Evolutionary conservation across 2,329 filamentous ascomycete species (phyloP), one percentile per base, ranked within the genome.

Genomic region (Orbilia quercus): DNA sequence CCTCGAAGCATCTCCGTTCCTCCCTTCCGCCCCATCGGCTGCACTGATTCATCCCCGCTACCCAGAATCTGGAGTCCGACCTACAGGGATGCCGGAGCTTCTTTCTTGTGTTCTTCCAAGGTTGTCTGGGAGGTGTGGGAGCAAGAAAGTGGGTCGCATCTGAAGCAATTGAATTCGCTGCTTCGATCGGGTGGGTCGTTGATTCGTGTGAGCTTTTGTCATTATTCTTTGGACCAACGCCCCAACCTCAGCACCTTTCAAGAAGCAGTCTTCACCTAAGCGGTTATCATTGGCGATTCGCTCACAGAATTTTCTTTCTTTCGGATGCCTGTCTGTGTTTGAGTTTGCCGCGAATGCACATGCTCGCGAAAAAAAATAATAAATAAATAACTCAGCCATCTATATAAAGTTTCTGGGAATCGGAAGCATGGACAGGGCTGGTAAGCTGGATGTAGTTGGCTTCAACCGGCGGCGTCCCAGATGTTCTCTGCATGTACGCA

Each of bases 31-130:
- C 57, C 47, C 47, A 66, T 62, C 69, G 69, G 69, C 69, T 73
- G 69, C 60, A 60, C 11, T 66, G 40, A 65, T 42, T 22, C 58
- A 72, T 73, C 69, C 69, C 69, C 69, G 60, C 50, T 65, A 65
- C 60, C 59, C 53, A 66, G 20, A 66, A 65, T 62, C 60, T 40
- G 48, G 60, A 55, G 59, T 47, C 69, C 60, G 42, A 54, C 45
- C 45, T 62, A 48, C 69, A 73, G 54, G 69, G 69, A 34, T 53
- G 4, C n/a, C 34, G 47, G 51, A 51, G 58, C 58, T 60, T 66
- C 60, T 57, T 60, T 65, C 48, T 62, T 60, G 40, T 66, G 45
- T 66, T 65, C 55, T 65, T 48, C 50, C 23, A 60, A 20, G 38
- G 25, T 20, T 45, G 42, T 55, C 11, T n/a, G 18, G 44, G 51